Evolutionary conservation across 208 protist species (phyloP).

Genomic region (Crithidia sp.): DNA sequence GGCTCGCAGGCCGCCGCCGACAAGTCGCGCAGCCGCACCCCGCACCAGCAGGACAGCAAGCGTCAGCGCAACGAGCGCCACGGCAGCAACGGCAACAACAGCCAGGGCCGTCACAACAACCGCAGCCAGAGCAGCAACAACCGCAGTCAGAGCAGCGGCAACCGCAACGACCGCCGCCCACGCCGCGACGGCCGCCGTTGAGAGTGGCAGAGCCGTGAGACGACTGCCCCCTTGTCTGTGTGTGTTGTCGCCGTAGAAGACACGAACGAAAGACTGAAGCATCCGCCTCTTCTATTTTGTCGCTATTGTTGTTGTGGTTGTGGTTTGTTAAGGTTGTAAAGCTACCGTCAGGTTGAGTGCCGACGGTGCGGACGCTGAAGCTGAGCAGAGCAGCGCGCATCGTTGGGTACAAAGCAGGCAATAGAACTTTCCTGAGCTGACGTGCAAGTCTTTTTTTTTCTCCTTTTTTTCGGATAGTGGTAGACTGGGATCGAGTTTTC

Average conservation of each 20-base stretch:
- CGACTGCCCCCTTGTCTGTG: too few species aligned
- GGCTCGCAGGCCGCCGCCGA: slow-evolving; percentile 28
- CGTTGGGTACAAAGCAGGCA: too few species aligned
- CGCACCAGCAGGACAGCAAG: slow-evolving; percentile 23
- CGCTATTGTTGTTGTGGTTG: not conserved
- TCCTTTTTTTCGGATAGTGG: too few species aligned
- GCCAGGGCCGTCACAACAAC: slow-evolving; percentile 6
- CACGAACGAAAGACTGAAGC: not conserved
- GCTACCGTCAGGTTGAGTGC: too few species aligned
- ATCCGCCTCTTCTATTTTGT: not conserved
- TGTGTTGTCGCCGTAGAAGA: not conserved
- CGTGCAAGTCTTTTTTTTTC: too few species aligned
- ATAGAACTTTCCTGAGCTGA: too few species aligned
- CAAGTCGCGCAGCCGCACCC: slow-evolving; percentile 22
- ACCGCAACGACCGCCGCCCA: slow-evolving; percentile 15
- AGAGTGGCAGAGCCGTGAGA: not conserved
- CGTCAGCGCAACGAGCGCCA: slow-evolving; percentile 18
- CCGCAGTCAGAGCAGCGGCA: not conserved
- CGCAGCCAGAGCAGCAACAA: slow-evolving; percentile 18
- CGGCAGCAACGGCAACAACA: slow-evolving; percentile 5
- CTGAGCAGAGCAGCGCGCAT: too few species aligned
- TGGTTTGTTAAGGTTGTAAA: too few species aligned
- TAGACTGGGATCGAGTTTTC: too few species aligned
- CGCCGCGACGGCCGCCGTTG: slow-evolving; percentile 6
- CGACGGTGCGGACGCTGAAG: too few species aligned